Evolutionary conservation across 352 stramenopile genomes (phyloP).

Genomic region (Halophytophthora batemanensis): DNA sequence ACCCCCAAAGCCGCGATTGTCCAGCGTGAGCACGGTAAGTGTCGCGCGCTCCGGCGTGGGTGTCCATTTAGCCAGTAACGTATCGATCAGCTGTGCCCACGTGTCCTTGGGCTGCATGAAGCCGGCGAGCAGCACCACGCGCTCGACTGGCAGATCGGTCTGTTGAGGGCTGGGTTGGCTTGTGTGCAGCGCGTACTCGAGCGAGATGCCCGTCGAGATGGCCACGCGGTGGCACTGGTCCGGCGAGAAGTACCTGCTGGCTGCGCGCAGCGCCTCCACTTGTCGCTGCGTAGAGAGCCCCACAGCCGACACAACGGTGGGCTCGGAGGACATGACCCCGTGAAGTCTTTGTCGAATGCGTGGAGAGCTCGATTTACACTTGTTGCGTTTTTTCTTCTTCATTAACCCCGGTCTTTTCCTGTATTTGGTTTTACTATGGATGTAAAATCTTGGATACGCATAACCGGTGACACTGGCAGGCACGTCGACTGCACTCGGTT

Average conservation of each 20-base stretch:
- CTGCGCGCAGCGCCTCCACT: constrained; percentile 47
- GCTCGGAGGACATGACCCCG: constrained; percentile 17
- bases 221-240: constrained; percentile 11
- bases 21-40: constrained; percentile 49
- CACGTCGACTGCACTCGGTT: too few species aligned
- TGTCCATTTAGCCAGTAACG: constrained; percentile 41
- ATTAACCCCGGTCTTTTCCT: too few species aligned
- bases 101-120: constrained; percentile 56
- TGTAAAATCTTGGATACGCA: too few species aligned
- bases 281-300: constrained; percentile 42
- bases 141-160: constrained; percentile 24
- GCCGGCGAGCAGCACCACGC: constrained; percentile 52
- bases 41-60: constrained; percentile 19
- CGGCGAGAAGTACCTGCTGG: constrained; percentile 34
- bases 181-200: constrained; percentile 50
- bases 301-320: constrained; percentile 21
- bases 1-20: constrained; percentile 57
- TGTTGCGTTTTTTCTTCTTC: too few species aligned
- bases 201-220: constrained; percentile 40
- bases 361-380: too few species aligned
- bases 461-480: too few species aligned
- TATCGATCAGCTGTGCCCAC: constrained; percentile 47
- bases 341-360: constrained; percentile 1
- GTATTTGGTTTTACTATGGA: too few species aligned
- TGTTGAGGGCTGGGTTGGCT: constrained; percentile 16